A percentile compares a stretch with the other conserved stretches of the same genome.
Conservation (phyloP, 345 rosid genomes). For the Hibiscus tridactylites region DNA sequence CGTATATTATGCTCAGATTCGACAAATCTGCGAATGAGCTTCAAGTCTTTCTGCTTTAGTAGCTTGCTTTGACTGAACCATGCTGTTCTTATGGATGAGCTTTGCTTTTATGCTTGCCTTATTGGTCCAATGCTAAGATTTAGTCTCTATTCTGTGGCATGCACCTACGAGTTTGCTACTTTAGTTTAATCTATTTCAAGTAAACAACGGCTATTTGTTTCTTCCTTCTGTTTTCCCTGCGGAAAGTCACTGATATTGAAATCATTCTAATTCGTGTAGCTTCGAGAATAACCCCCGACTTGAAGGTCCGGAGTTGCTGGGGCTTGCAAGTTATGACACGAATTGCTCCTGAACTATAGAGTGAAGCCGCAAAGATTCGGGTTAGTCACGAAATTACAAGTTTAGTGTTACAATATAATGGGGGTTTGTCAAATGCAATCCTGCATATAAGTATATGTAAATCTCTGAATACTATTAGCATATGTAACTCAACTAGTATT, state of each 20-base stretch:
- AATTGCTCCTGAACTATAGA: slow-evolving; percentile 51
- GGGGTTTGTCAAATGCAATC: slow-evolving; percentile 17
- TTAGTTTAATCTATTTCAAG: background rate
- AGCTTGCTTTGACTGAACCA: background rate
- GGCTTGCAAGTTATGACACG: slow-evolving; percentile 82
- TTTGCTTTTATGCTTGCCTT: background rate
- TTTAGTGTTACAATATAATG: slow-evolving; percentile 14
- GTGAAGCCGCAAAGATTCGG: background rate
- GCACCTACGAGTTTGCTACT: background rate
- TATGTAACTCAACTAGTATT: slow-evolving; percentile 8
- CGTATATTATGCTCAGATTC: background rate
- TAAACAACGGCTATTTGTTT: background rate
- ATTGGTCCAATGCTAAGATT: background rate
- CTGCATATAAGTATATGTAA: slow-evolving; percentile 21
- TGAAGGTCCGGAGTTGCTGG: slow-evolving; percentile 86
- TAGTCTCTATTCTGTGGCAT: background rate
- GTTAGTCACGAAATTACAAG: slow-evolving; percentile 3
- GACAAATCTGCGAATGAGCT: background rate
- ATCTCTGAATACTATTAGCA: slow-evolving; percentile 10
- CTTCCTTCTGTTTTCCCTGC: background rate
- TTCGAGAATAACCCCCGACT: slow-evolving; percentile 82
- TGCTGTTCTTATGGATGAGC: background rate
- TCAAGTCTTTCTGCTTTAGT: background rate
- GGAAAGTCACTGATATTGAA: slow-evolving; percentile 5
- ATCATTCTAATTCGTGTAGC: slow-evolving; percentile 30